Base-by-base conservation (phyloP, 2,329 filamentous ascomycete species). In the Coniosporium tulheliwenetii region DNA sequence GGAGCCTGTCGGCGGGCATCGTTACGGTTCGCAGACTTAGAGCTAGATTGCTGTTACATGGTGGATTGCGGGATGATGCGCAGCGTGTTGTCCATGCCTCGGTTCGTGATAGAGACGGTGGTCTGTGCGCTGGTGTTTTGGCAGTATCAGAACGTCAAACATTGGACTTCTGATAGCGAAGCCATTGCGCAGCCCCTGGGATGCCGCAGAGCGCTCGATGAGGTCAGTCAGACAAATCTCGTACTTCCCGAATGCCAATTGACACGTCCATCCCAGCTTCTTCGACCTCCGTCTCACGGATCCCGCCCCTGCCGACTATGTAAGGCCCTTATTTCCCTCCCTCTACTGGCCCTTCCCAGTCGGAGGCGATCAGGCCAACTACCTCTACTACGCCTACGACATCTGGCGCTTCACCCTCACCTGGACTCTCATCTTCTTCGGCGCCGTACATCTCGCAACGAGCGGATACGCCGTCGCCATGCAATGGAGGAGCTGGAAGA, bases 391-490 rank as follows among this genome's bases (percentile, higher is more conserved):
- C 52, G 69, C 84, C 2, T 57, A 62, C 44, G 85, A 93, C 54
- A 83, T 93, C 41, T 89, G 85, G 79, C 79, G 81, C 47, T 94
- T 91, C 59, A 94, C 85, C 1, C 63, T 91, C 12, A 73, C 79
- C 55, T 95, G 86, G 86, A 93, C 85, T 0, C 62, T 93, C 32
- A 75, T 93, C 29, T 74, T 85, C 48, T 89, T 83, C 51, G 77
- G 73, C 30, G 68, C 76, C 14, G 82, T 87, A 46, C 85, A 94
- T 57, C 52, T 87, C 13, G 70, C 77, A 30, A 82, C 81, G 2
- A 77, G 81, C 0, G 63, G 70, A 10, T 81, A 85, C 55, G 84
- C 85, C 2, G 69, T 86, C 49, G 64, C 75, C 36, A 78, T 86
- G 52, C 83, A 91, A 58, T 74, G 59, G 58, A 56, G 61, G 39